These are phyloP conservation scores for Cephaloascus fragrans DNA, from an alignment of 805 yeast species.

Conservation along the genomic window DNA sequence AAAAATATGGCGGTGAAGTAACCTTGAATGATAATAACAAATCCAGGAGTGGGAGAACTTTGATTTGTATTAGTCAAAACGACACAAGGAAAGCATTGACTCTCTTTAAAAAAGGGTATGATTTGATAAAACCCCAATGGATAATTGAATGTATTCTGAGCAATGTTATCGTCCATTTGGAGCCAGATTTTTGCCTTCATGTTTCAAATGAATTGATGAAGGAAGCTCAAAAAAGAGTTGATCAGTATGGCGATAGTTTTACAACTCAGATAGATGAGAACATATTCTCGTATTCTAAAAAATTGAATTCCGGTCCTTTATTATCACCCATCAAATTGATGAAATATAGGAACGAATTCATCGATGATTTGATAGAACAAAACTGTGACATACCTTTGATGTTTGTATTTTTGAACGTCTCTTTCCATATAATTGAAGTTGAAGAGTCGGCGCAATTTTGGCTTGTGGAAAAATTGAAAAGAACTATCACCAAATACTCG, in stretches of 20 bases:
- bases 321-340: constrained; percentile 7
- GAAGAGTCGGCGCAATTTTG: constrained; percentile 1
- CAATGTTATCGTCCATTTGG: constrained; percentile 36
- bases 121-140: constrained; percentile 65
- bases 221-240: constrained; percentile 28
- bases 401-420: constrained; percentile 23
- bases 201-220: constrained; percentile 20
- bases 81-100: constrained; percentile 26
- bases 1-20: constrained; percentile 42
- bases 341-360: constrained; percentile 3
- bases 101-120: constrained; percentile 38
- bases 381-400: constrained; percentile 11
- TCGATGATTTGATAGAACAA: constrained; percentile 6
- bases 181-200: constrained; percentile 46
- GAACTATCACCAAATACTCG: constrained; percentile 29
- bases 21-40: constrained; percentile 18
- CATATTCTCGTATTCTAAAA: constrained; percentile 3
- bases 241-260: constrained; percentile 57
- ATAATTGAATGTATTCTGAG: constrained; percentile 50
- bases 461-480: constrained; percentile 6
- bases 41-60: constrained; percentile 5
- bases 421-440: constrained; percentile 17
- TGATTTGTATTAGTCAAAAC: constrained; percentile 26
- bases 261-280: constrained; percentile 16
- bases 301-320: constrained; percentile 8